A percentile compares a stretch with the other conserved stretches of the same genome.
Conservation (phyloP, 2,329 filamentous ascomycete species). For the Furcasterigmium sp. region DNA sequence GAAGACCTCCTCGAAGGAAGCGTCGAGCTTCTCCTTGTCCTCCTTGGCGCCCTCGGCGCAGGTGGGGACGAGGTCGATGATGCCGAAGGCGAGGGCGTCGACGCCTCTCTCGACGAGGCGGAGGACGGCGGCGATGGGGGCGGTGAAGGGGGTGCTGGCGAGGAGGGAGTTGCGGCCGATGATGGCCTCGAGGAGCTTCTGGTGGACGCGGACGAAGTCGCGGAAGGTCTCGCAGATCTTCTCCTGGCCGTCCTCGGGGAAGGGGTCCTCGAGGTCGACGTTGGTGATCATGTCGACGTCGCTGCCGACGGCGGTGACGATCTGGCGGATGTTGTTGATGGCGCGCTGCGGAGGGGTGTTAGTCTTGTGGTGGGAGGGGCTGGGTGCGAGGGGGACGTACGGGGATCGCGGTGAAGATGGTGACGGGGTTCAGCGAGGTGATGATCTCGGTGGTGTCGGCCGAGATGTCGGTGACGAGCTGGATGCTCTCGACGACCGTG, state of each 20-base stretch:
- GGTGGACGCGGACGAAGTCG: slow-evolving; percentile 11
- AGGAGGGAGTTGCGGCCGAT: slow-evolving; percentile 12
- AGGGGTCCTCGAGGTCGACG: slow-evolving; percentile 1
- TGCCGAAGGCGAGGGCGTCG: slow-evolving; percentile 11
- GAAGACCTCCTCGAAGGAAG: neutral
- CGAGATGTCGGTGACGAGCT: neutral
- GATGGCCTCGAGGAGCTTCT: slow-evolving; percentile 12
- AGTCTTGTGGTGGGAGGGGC: neutral
- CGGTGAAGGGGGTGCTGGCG: slow-evolving; percentile 6
- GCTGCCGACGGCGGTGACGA: slow-evolving; percentile 3
- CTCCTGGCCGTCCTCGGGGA: slow-evolving; percentile 8
- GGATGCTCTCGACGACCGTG: neutral
- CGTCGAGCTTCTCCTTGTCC: slow-evolving; percentile 4
- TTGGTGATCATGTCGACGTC: slow-evolving; percentile 1
- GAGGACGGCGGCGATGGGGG: slow-evolving; percentile 10
- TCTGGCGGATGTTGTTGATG: slow-evolving; percentile 3
- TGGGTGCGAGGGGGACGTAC: neutral
- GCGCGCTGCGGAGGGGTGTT: neutral
- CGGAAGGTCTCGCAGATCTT: slow-evolving; percentile 10
- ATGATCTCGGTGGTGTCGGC: neutral
- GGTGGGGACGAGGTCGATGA: slow-evolving; percentile 12
- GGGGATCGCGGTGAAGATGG: neutral
- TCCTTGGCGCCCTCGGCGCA: slow-evolving; percentile 5
- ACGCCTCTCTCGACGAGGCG: slow-evolving; percentile 12
- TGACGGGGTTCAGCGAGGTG: neutral